Conservation (phyloP, 805 yeast species). For the Metschnikowia baotianmanensis region DNA sequence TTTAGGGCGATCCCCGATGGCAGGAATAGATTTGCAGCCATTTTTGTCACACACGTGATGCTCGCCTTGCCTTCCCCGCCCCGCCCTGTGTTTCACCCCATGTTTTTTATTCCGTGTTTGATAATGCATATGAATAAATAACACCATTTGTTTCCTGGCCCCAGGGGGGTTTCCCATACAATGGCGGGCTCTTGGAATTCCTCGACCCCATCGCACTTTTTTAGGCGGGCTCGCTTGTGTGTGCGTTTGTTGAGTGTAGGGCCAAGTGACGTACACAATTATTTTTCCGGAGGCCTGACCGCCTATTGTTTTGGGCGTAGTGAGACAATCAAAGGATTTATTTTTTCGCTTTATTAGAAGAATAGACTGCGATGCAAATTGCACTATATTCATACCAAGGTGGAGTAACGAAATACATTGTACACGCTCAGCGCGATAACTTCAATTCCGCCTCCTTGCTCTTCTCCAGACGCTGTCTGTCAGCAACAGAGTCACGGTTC, state of each 20-base stretch:
- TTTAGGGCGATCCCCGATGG: too few relatives aligned
- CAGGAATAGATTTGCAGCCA: constrained; percentile 7
- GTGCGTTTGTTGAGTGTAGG: too few relatives aligned
- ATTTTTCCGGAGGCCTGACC: too few relatives aligned
- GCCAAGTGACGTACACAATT: too few relatives aligned
- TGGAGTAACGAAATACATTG: too few relatives aligned
- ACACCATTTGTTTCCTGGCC: too few relatives aligned
- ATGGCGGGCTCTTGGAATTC: too few relatives aligned
- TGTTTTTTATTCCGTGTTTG: too few relatives aligned
- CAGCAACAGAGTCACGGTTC: constrained; percentile 14
- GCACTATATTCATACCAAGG: background rate
- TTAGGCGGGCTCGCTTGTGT: too few relatives aligned
- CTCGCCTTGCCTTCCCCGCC: background rate
- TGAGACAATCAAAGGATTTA: background rate
- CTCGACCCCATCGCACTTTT: too few relatives aligned
- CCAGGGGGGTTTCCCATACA: too few relatives aligned
- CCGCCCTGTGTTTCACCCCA: background rate
- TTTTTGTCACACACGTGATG: background rate
- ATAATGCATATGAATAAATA: too few relatives aligned
- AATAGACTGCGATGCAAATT: background rate
- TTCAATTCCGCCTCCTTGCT: constrained; percentile 9
- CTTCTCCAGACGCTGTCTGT: constrained; percentile 16
- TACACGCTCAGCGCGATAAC: constrained; percentile 15
- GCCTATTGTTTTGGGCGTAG: background rate
- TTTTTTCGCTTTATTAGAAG: background rate